Conservation (phyloP, 2,329 filamentous ascomycete genomes). For the Xylaria sp. region DNA sequence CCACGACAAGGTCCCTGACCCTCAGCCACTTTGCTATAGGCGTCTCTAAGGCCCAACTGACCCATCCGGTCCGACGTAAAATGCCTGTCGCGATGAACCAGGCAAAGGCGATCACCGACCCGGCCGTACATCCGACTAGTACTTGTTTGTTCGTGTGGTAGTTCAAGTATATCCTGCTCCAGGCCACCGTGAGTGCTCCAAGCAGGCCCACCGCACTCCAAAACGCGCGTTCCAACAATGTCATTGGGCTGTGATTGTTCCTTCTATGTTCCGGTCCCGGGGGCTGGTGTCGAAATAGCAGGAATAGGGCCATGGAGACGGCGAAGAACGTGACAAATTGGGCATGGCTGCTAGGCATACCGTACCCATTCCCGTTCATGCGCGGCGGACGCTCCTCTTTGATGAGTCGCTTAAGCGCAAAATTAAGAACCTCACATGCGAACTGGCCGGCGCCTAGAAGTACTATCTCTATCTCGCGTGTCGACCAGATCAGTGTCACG, state of each 20-base stretch:
- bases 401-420: constrained; percentile 86
- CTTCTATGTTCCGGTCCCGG: constrained; percentile 52
- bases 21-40: constrained; percentile 73
- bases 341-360: constrained; percentile 94
- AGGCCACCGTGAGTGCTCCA: constrained; percentile 76
- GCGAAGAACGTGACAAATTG: constrained; percentile 96
- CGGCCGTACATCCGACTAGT: constrained; percentile 78
- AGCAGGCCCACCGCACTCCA: constrained; percentile 66
- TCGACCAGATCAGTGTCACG: constrained; percentile 88
- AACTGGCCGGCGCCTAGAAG: constrained; percentile 94
- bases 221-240: constrained; percentile 68
- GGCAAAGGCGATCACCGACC: constrained; percentile 73
- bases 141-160: constrained; percentile 95
- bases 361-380: constrained; percentile 92
- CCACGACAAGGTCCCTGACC: constrained; percentile 83
- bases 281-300: constrained; percentile 81
- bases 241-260: constrained; percentile 65
- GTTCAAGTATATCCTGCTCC: constrained; percentile 87
- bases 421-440: constrained; percentile 91
- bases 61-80: constrained; percentile 73
- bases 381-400: constrained; percentile 89
- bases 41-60: constrained; percentile 78
- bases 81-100: constrained; percentile 84
- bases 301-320: constrained; percentile 83
- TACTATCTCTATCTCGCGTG: constrained; percentile 87